Percentiles rank a stretch among this genome's conserved stretches.
Conservation (phyloP, 306 rosid genomes). For the Lablab purpureus region DNA sequence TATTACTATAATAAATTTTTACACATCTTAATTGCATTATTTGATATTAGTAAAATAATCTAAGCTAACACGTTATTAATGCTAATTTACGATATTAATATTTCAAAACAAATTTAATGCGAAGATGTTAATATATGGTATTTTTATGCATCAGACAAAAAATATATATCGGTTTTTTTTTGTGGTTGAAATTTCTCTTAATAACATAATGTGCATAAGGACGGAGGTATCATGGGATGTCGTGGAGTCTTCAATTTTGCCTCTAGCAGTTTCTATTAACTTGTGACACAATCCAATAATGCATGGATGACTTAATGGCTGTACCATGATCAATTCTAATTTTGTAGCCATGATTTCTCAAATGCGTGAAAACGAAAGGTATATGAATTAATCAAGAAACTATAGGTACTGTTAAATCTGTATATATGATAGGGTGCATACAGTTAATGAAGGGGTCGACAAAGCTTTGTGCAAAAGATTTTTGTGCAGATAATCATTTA, state of each 20-base stretch:
- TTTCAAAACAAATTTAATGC: too few species aligned
- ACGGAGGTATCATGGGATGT: constrained; percentile 21
- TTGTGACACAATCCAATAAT: constrained; percentile 18
- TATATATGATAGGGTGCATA: too few species aligned
- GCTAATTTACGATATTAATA: too few species aligned
- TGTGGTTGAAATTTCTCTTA: not conserved
- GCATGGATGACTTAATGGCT: not conserved
- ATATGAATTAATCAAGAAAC: not conserved
- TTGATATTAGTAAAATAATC: too few species aligned
- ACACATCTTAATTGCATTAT: too few species aligned
- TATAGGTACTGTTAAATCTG: not conserved
- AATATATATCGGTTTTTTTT: not conserved
- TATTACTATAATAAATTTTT: too few species aligned
- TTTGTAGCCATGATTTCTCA: not conserved
- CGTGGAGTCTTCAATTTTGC: constrained; percentile 39
- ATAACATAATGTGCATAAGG: constrained; percentile 12
- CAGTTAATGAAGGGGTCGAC: too few species aligned
- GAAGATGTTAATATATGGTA: too few species aligned
- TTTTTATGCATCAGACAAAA: too few species aligned
- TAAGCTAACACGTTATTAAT: too few species aligned
- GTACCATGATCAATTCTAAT: not conserved
- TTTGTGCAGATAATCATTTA: too few species aligned
- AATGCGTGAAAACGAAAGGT: not conserved
- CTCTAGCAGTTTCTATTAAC: constrained; percentile 23
- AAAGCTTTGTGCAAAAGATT: too few species aligned